Evolutionary conservation across 345 rosid species (phyloP).

Genomic region (Citrus glauca): DNA sequence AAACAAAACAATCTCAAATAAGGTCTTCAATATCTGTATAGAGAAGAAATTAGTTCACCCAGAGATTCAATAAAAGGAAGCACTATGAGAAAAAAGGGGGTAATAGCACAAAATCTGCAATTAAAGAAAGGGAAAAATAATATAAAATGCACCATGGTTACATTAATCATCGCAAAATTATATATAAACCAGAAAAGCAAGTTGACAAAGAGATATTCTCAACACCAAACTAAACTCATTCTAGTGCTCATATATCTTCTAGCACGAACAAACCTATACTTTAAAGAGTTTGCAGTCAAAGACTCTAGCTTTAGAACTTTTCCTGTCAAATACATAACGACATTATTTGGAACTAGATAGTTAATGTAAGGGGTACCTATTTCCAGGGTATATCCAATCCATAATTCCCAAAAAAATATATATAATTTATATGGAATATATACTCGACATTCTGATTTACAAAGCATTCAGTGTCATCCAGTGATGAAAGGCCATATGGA

Average conservation of each 20-base stretch:
- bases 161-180: not conserved
- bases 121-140: not conserved
- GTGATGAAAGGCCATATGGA: not conserved
- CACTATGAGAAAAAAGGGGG: not conserved
- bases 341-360: not conserved
- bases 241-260: not conserved
- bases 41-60: not conserved
- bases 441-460: not conserved
- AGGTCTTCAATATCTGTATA: constrained; percentile 81
- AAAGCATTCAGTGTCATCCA: not conserved
- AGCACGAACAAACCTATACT: not conserved
- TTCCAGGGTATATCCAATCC: not conserved
- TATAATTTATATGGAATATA: not conserved
- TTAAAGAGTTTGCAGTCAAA: not conserved
- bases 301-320: not conserved
- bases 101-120: not conserved
- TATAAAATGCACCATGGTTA: not conserved
- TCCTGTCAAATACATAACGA: not conserved
- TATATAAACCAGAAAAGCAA: not conserved
- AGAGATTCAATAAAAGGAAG: constrained; percentile 1
- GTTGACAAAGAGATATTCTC: not conserved
- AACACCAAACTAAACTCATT: not conserved
- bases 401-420: too few relatives aligned
- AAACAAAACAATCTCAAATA: constrained; percentile 88
- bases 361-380: too few relatives aligned